phyloP scores from a whole-genome alignment of 495 filamentous ascomycete species.

The Penicillium pancosmium region DNA sequence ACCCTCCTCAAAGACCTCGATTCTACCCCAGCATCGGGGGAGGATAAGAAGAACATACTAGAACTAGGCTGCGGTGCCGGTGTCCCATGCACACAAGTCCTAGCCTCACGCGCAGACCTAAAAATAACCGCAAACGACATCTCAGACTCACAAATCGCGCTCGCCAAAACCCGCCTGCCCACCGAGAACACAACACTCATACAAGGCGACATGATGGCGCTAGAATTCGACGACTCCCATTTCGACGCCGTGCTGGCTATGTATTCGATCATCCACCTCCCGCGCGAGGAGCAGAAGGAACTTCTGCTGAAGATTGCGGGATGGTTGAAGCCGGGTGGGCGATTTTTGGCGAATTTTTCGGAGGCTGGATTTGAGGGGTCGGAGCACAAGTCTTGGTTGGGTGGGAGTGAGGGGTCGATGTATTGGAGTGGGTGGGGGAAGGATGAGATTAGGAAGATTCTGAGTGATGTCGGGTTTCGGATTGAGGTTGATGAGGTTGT shows the following conservation, averaged over 20 bases:
- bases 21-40: constrained; percentile 25
- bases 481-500: constrained; percentile 26
- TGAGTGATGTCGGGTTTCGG: constrained; percentile 24
- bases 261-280: constrained; percentile 50
- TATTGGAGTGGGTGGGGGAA: constrained; percentile 48
- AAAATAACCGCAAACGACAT: constrained; percentile 45
- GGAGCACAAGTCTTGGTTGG: constrained; percentile 30
- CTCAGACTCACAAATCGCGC: constrained; percentile 34
- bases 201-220: constrained; percentile 44
- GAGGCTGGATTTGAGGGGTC: constrained; percentile 21
- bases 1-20: constrained; percentile 14
- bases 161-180: constrained; percentile 30
- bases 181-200: constrained; percentile 15
- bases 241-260: constrained; percentile 47
- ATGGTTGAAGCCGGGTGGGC: constrained; percentile 47
- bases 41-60: constrained; percentile 21
- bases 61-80: constrained; percentile 48
- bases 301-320: constrained; percentile 34
- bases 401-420: constrained; percentile 29
- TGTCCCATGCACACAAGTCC: constrained; percentile 35
- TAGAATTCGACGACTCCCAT: constrained; percentile 28
- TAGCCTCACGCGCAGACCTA: constrained; percentile 17
- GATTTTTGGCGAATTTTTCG: constrained; percentile 43
- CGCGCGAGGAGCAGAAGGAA: constrained; percentile 38
- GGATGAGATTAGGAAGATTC: constrained; percentile 23